Evolutionary conservation across 2,329 filamentous ascomycete species (phyloP).

Genomic region (Diaporthe vexans): DNA sequence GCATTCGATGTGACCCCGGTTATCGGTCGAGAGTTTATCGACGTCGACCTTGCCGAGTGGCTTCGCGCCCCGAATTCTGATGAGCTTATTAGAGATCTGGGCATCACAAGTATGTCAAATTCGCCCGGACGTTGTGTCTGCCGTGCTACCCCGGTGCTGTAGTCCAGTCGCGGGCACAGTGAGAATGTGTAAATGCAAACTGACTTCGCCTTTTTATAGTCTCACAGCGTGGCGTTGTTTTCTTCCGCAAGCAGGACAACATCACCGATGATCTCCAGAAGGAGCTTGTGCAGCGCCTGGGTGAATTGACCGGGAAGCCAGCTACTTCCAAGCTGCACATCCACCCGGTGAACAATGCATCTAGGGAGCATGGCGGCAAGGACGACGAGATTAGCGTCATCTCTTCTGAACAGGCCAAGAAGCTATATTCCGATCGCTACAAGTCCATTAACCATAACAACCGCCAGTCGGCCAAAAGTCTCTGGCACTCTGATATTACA

Average conservation of each 20-base stretch:
- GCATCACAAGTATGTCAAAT: slow-evolving; percentile 65
- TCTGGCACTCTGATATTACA: slow-evolving; percentile 75
- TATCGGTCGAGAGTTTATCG: slow-evolving; percentile 52
- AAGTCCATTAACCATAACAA: slow-evolving; percentile 42
- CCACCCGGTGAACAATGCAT: slow-evolving; percentile 67
- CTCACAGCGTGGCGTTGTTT: slow-evolving; percentile 77
- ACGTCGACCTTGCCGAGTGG: slow-evolving; percentile 65
- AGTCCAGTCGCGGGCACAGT: no score
- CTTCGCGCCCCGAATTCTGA: slow-evolving; percentile 69
- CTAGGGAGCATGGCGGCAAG: slow-evolving; percentile 63
- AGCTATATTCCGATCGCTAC: slow-evolving; percentile 48
- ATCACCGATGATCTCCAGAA: slow-evolving; percentile 76
- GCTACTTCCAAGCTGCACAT: slow-evolving; percentile 70
- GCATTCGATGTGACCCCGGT: slow-evolving; percentile 51
- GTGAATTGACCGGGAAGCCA: slow-evolving; percentile 70
- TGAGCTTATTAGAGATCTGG: slow-evolving; percentile 70
- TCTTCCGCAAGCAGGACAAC: slow-evolving; percentile 75
- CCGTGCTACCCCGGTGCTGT: no score
- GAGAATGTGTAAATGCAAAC: not conserved
- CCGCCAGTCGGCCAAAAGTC: not conserved
- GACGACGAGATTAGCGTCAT: slow-evolving; percentile 77
- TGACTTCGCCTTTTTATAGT: slow-evolving; percentile 57
- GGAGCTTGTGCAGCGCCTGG: slow-evolving; percentile 72
- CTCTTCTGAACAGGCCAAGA: slow-evolving; percentile 67
- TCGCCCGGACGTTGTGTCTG: not conserved